Base-by-base conservation (phyloP, 2,329 filamentous ascomycete genomes). In the Xylariaceae sp. region DNA sequence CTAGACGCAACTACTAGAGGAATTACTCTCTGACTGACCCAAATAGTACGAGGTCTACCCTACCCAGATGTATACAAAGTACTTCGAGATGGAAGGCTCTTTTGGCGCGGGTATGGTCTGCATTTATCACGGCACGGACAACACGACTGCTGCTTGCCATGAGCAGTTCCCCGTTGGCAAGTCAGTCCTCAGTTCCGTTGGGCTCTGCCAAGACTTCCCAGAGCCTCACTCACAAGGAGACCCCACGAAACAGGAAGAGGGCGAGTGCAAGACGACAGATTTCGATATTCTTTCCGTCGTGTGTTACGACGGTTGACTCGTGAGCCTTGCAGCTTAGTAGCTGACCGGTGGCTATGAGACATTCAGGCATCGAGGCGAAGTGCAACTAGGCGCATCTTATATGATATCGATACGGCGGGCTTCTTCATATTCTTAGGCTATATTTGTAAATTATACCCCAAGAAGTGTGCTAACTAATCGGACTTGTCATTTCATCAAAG, bases 41-140 rank as follows among this genome's bases (percentile, higher is more conserved):
- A 7, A 43, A 32, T 18, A 58, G 58, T 60, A 60, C 32, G 21
- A 44, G 4, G 48, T 60, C 18, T 55, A 53, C 30, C 48, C 48
- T 4, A 47, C 41, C 21, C 18, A 36, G 13, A 16, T 13, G 7
- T 29, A 56, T 18, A 60, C 58, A 6, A 58, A 60, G 30, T 58
- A 60, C 36, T 60, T 60, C 33, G 58, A 60, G 15, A 45, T 60
- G 51, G 41, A 55, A 7, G 46, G 51, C 26, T 58, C 58, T 13
- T 37, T 3, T 29, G 58, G 58, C 4, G 55, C 41, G 10, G 52
- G 49, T 8, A 60, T 55, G 41, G 24, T 39, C 10, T 60, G 58
- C 42, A 55, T 42, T 3, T 60, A 49, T 37, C 42, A 60, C 15
- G 43, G 37, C 26, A 37, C 11, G 3, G 32, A 53, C 37, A 45